Evolutionary conservation across 2,329 filamentous ascomycete species (phyloP), one percentile per base, ranked within the genome.

Genomic region (Monilinia vaccinii-corymbosi): DNA sequence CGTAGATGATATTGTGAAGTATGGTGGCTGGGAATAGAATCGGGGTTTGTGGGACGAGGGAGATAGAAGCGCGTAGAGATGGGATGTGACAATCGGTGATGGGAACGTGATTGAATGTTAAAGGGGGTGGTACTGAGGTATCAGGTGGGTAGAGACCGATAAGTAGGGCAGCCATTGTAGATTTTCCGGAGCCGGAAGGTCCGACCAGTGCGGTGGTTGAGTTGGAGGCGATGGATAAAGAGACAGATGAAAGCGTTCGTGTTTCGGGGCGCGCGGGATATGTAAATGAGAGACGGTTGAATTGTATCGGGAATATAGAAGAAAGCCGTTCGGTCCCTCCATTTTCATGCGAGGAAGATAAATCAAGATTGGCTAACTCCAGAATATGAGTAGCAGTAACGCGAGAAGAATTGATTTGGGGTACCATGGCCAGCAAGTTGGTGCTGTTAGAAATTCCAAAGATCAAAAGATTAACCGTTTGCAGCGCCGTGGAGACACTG

Each of bases 171-270:
- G 87, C 80, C 40, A 97, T 79, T 0, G 93, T 97, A 16, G 88
- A 92, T 74, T 99, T 97, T 1, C 94, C 93, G n/a, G 87, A 89
- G 0, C 94, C 93, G 0, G 91, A 96, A 0, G 82, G 76, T 1
- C 93, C 92, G 2, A 95, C 91, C 23, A 97, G 83, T 2, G 89
- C 91, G 0, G 86, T 86, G 65, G 83, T 88, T 4, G 81, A 83
- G 25, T 86, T 84, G 0, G 80, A 72, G 1, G 77, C 70, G 56
- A 97, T 81, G 0, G 73, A 75, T 9, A 96, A 75, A n/a, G 78
- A 84, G n/a, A 96, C 71, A 25, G 82, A 76, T 11, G 78, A 77
- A 2, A 97, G 76, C 0, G 90, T 81, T 0, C 71, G 69, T 0
- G 75, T 75, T 1, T 76, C 71, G 0, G 78, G 78, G 0, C 79